phyloP scores from a whole-genome alignment of 352 stramenopile species.

The Pythium pyrilobum region DNA sequence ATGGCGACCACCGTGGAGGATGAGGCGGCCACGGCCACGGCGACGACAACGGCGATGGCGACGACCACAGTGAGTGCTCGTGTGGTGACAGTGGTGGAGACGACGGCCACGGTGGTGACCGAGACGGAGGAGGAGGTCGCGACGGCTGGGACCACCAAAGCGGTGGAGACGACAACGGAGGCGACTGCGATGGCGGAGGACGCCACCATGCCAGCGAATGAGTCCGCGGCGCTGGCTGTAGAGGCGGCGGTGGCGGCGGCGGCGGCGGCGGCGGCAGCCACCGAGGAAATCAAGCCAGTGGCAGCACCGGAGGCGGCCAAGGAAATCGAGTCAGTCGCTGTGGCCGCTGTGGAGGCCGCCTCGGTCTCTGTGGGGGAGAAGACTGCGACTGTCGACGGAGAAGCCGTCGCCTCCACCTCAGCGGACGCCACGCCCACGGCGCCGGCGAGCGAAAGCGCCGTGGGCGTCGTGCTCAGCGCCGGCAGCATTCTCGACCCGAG shows the following conservation, averaged over 20 bases:
- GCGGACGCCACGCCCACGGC: not conserved
- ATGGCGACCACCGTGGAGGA: not conserved
- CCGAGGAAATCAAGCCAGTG: too few species aligned
- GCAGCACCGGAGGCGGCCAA: too few species aligned
- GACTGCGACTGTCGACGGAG: not conserved
- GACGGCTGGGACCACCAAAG: not conserved
- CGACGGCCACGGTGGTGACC: not conserved
- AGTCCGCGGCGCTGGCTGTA: not conserved
- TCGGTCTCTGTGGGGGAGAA: too few species aligned
- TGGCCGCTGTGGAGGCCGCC: too few species aligned
- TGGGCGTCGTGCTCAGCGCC: slow-evolving; percentile 2
- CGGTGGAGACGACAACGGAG: not conserved
- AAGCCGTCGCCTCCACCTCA: not conserved
- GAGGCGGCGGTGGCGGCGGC: not conserved
- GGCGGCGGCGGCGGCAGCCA: too few species aligned
- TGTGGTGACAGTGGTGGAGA: not conserved
- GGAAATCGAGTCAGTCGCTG: too few species aligned
- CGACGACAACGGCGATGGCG: not conserved
- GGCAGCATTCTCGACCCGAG: slow-evolving; percentile 11
- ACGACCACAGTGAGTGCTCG: not conserved
- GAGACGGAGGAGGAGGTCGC: not conserved
- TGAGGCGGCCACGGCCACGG: not conserved
- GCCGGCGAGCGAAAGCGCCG: not conserved
- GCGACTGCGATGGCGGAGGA: not conserved
- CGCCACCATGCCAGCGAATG: not conserved